Evolutionary conservation across 805 yeast species (phyloP).

Genomic region (Blastobotrys chiropterorum): DNA sequence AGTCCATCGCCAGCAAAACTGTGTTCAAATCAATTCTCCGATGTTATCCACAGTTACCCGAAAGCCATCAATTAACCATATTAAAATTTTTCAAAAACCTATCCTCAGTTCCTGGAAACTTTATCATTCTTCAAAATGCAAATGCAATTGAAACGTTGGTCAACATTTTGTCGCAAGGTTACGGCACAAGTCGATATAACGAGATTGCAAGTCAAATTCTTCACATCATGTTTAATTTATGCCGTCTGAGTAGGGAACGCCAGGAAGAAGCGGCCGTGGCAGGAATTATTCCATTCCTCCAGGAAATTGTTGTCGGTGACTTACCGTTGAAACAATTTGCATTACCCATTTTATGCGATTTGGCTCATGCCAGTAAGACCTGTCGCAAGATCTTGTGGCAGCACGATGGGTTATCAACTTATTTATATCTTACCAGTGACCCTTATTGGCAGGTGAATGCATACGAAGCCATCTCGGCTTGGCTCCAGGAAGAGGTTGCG

Average conservation of each 20-base stretch:
- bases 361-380: conserved; percentile 40
- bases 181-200: conserved; percentile 24
- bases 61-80: conserved; percentile 34
- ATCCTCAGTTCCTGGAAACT: conserved; percentile 25
- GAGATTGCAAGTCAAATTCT: conserved; percentile 41
- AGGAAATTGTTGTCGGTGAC: conserved; percentile 35
- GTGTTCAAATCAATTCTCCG: conserved; percentile 33
- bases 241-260: conserved; percentile 40
- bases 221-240: conserved; percentile 46
- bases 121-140: conserved; percentile 26
- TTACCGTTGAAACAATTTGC: conserved; percentile 46
- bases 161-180: conserved; percentile 21
- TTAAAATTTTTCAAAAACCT: conserved; percentile 39
- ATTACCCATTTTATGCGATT: conserved; percentile 47
- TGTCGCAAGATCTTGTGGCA: conserved; percentile 36
- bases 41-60: conserved; percentile 20
- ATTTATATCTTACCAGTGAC: conserved; percentile 40
- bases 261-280: conserved; percentile 42
- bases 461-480: conserved; percentile 40
- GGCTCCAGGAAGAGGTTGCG: conserved; percentile 29
- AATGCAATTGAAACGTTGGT: conserved; percentile 43
- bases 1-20: conserved; percentile 17
- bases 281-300: conserved; percentile 44
- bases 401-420: conserved; percentile 34
- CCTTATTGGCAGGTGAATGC: conserved; percentile 56